Percentiles rank a stretch among this genome's conserved stretches.
Evolutionary conservation across 768 basidiomycete genomes (phyloP).

Genomic region (Lactarius akahatsu): DNA sequence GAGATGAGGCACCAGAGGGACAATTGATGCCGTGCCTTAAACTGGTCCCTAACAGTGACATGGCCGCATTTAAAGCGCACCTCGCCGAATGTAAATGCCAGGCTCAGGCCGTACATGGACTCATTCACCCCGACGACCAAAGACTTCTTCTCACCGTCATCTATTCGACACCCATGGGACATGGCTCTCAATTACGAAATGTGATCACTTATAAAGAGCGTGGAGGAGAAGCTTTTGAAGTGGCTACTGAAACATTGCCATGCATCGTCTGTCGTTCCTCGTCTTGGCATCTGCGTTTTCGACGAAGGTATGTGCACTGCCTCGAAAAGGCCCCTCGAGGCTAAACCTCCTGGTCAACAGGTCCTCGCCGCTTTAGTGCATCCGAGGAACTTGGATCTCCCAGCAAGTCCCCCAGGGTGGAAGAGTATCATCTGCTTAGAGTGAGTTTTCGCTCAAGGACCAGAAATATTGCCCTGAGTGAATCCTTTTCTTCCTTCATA

Average conservation of each 20-base stretch:
- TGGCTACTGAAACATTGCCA: background rate
- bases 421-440: background rate
- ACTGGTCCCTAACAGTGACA: too few relatives aligned
- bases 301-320: background rate
- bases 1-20: too few relatives aligned
- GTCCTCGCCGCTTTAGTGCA: background rate
- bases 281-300: background rate
- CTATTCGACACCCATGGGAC: background rate
- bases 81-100: too few relatives aligned
- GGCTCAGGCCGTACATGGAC: background rate
- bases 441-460: background rate
- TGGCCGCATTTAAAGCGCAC: too few relatives aligned
- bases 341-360: background rate
- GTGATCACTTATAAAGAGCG: background rate
- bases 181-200: background rate
- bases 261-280: background rate
- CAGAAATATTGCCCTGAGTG: background rate
- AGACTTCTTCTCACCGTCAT: background rate
- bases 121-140: background rate
- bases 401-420: background rate
- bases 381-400: background rate
- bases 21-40: too few relatives aligned
- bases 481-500: background rate
- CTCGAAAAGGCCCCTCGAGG: background rate
- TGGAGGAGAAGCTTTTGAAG: background rate